These are phyloP conservation scores for Macadamia tetraphylla DNA, from an alignment of 164 flowering plant genomes.

Conservation along the genomic window DNA sequence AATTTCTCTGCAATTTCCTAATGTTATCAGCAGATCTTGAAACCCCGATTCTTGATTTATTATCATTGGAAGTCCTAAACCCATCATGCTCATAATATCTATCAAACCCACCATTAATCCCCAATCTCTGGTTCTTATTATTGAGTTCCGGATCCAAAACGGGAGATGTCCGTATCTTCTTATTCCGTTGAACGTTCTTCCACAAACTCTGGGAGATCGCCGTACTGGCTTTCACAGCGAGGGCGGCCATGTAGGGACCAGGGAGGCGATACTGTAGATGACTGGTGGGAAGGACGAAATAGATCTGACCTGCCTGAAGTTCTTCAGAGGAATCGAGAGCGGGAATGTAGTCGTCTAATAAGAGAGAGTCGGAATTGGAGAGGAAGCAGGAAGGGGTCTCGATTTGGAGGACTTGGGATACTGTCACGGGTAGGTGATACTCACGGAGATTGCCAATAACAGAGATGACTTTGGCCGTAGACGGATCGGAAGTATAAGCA, in stretches of 20 bases:
- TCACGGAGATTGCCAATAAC: conserved; percentile 31
- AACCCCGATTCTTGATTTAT: neutral
- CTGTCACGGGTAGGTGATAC: conserved; percentile 26
- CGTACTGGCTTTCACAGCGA: conserved; percentile 56
- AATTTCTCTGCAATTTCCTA: conserved; percentile 24
- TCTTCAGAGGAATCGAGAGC: conserved; percentile 21
- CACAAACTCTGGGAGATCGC: conserved; percentile 14
- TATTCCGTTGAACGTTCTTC: conserved; percentile 6
- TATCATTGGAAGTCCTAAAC: conserved; percentile 4
- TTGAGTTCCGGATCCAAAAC: neutral
- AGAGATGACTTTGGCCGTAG: conserved; percentile 29
- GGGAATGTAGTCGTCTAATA: conserved; percentile 44
- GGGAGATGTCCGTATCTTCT: conserved; percentile 8
- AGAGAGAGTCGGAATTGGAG: conserved; percentile 46
- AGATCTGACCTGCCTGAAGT: conserved; percentile 41
- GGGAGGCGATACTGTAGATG: conserved; percentile 30
- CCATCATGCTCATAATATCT: neutral
- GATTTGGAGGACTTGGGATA: conserved; percentile 29
- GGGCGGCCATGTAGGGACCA: conserved; percentile 58
- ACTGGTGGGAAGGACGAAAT: conserved; percentile 40
- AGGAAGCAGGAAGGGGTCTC: conserved; percentile 18
- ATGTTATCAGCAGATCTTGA: conserved; percentile 24
- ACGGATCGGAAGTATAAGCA: neutral
- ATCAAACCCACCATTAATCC: too few relatives aligned
- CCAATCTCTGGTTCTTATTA: too few relatives aligned